Percentiles rank a stretch among this genome's conserved stretches.
phyloP scores from a whole-genome alignment of 2,329 filamentous ascomycete genomes.

The Pseudopithomyces maydicus region DNA sequence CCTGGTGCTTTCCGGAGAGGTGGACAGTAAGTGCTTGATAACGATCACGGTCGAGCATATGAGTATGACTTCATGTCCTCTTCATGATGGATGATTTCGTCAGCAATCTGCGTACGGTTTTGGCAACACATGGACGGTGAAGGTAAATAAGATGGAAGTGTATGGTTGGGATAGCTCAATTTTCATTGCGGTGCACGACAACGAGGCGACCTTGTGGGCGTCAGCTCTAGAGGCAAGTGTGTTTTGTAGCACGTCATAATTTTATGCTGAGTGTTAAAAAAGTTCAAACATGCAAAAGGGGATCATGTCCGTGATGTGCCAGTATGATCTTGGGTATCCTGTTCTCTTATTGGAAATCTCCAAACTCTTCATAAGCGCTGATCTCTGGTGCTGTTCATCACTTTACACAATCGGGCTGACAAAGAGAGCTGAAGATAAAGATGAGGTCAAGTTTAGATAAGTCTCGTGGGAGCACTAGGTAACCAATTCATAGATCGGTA shows the following conservation, averaged over 20 bases:
- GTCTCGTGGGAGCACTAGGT: too few relatives aligned
- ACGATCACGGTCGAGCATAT: neutral
- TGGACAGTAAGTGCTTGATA: conserved; percentile 3
- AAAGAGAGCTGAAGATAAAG: too few relatives aligned
- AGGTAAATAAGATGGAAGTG: neutral
- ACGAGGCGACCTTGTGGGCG: neutral
- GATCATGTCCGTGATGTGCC: neutral
- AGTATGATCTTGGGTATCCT: neutral
- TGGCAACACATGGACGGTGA: neutral
- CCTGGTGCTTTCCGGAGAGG: conserved; percentile 44
- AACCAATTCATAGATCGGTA: too few relatives aligned
- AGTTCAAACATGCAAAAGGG: neutral
- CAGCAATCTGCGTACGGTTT: neutral
- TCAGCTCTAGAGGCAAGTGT: neutral
- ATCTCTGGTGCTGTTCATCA: too few relatives aligned
- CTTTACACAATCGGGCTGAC: too few relatives aligned
- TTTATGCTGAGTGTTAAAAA: neutral
- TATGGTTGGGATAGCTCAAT: neutral
- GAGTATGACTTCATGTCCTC: neutral
- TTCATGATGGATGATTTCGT: conserved; percentile 6
- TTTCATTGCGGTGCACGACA: neutral
- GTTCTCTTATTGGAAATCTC: too few relatives aligned
- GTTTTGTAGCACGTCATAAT: conserved; percentile 6
- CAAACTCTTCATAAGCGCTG: too few relatives aligned
- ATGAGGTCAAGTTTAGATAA: too few relatives aligned